Base-by-base conservation (phyloP, 2,329 filamentous ascomycete species). In the Colletotrichum tabaci region DNA sequence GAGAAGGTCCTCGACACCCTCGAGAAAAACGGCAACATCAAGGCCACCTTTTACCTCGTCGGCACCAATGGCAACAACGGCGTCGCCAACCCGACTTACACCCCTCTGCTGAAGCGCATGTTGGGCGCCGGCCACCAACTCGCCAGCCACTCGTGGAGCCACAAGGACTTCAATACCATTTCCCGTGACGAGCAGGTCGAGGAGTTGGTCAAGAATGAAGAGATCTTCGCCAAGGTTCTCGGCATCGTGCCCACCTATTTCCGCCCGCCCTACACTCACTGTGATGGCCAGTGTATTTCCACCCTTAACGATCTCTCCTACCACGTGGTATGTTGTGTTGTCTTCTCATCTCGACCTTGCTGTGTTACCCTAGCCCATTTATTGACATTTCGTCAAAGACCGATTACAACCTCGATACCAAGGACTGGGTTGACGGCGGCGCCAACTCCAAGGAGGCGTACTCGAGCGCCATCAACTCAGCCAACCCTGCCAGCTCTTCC, bases 111-210 rank as follows among this genome's bases (percentile, higher is more conserved):
- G 71, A 78, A 84, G 74, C 80, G 82, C 60, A 86, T 87, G 82
- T 74, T 82, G 60, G 74, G 74, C 4, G 79, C 81, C 49, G 84
- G 85, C 47, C 86, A 87, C 75, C 86, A 87, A 61, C 78, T 87
- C 46, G 86, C 79, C 58, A 84, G 82, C 61, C 86, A 87, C 75
- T 86, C 84, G 1, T 87, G 82, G 82, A 82, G 82, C n/a, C 85
- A 87, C 75, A 77, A 81, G 64, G 81, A 87, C 72, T 79, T 86
- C 18, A 79, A 77, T 61, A 74, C 76, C 26, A 73, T 86, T 64
- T 79, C 75, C 2, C 78, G 79, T 26, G 72, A 77, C 21, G 78
- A 80, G 60, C 78, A 81, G 62, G 75, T 75, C 21, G 73, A 79
- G 50, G 82, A 87, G 74, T 83, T 87, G 76, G 74, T 82, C 53